Percentiles rank a stretch among this genome's conserved stretches.
phyloP scores from a whole-genome alignment of 371 early-diverging fungal species.

The Syncephalastrum monosporum region DNA sequence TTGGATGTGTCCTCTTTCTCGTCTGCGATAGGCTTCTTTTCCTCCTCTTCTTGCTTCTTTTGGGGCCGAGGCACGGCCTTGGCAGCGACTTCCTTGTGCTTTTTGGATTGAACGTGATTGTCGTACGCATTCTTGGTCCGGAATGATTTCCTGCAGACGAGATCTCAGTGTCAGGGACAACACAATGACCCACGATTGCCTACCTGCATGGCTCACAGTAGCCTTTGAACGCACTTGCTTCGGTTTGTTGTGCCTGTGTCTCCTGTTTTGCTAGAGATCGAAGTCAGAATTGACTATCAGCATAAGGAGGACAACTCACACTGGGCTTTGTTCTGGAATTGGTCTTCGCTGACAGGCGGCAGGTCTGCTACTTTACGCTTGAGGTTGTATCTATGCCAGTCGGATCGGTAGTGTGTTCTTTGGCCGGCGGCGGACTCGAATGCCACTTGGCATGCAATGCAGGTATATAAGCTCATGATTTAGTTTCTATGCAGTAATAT shows the following conservation, averaged over 20 bases:
- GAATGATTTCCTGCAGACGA: slow-evolving; percentile 60
- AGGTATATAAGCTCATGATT: slow-evolving; percentile 49
- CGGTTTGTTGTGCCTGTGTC: slow-evolving; percentile 17
- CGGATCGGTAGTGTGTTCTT: slow-evolving; percentile 78
- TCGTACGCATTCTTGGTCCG: slow-evolving; percentile 78
- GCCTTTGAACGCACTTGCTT: slow-evolving; percentile 27
- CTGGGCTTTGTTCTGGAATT: slow-evolving; percentile 57
- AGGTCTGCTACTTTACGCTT: slow-evolving; percentile 83
- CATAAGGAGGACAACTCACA: slow-evolving; percentile 20
- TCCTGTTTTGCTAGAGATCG: slow-evolving; percentile 28
- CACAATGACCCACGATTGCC: not conserved
- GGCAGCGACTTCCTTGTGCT: slow-evolving; percentile 82
- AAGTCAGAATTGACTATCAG: not conserved
- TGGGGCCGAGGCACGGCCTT: slow-evolving; percentile 26
- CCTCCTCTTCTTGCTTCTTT: slow-evolving; percentile 6
- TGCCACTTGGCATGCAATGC: slow-evolving; percentile 83
- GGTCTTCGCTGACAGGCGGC: slow-evolving; percentile 72
- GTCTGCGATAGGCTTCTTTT: not conserved
- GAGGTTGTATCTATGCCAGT: slow-evolving; percentile 91
- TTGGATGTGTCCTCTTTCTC: slow-evolving; percentile 9
- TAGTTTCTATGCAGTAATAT: no score
- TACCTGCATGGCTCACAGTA: slow-evolving; percentile 44
- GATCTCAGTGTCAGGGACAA: no score
- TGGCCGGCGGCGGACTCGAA: slow-evolving; percentile 81
- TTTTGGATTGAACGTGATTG: slow-evolving; percentile 88